phyloP scores from a whole-genome alignment of 305 asterid genomes.

The Solanum chacoense region DNA sequence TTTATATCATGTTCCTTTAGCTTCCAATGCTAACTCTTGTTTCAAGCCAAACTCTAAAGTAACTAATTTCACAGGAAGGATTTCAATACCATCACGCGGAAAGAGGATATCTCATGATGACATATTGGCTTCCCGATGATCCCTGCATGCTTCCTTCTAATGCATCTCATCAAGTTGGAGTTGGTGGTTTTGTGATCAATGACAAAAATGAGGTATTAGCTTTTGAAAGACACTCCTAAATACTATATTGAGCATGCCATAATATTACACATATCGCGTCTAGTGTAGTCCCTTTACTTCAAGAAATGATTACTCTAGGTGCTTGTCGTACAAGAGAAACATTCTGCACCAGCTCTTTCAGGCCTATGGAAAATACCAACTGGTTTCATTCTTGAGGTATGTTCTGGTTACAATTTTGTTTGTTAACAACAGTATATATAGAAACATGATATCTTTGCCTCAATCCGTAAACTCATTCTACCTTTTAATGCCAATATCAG shows the following conservation, averaged over 20 bases:
- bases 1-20: background rate
- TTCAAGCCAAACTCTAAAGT: background rate
- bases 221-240: background rate
- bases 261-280: no score
- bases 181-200: constrained; percentile 74
- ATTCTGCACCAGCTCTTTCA: constrained; percentile 31
- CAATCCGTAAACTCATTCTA: background rate
- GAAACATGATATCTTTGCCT: background rate
- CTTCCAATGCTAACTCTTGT: background rate
- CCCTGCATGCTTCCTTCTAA: constrained; percentile 77
- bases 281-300: background rate
- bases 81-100: constrained; percentile 78
- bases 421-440: background rate
- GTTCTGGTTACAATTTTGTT: background rate
- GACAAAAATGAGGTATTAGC: constrained; percentile 48
- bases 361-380: constrained; percentile 89
- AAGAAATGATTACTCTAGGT: constrained; percentile 28
- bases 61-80: constrained; percentile 42
- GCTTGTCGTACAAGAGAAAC: constrained; percentile 74
- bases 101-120: constrained; percentile 69
- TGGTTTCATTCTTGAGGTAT: constrained; percentile 69
- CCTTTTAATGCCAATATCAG: constrained; percentile 21
- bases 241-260: no score
- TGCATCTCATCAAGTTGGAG: constrained; percentile 89
- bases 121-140: constrained; percentile 69